Conservation (phyloP, 768 basidiomycete species). For the Suillus subluteus region DNA sequence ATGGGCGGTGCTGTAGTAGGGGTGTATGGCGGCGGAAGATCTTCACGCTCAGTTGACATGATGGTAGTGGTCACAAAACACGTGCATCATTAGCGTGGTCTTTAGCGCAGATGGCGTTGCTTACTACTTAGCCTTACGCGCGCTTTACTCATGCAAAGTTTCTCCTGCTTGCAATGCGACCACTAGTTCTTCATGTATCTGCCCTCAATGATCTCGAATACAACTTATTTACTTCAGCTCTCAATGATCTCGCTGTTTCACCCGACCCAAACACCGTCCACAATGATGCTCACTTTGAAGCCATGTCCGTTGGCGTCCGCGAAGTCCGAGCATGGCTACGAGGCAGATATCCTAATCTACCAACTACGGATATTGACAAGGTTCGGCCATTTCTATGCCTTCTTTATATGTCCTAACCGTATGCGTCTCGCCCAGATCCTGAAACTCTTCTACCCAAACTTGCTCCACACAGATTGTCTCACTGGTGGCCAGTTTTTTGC, state of each 20-base stretch:
- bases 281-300: slow-evolving; percentile 58
- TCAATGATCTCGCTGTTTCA: slow-evolving; percentile 52
- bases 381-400: slow-evolving; percentile 42
- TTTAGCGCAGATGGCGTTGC: neutral
- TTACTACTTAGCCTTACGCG: neutral
- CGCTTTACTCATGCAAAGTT: slow-evolving; percentile 1
- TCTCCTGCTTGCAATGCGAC: slow-evolving; percentile 47
- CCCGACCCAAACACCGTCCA: slow-evolving; percentile 28
- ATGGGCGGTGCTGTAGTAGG: slow-evolving; percentile 21
- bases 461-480: slow-evolving; percentile 56
- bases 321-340: slow-evolving; percentile 78
- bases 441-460: slow-evolving; percentile 60
- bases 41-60: neutral
- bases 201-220: slow-evolving; percentile 80
- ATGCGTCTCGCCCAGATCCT: slow-evolving; percentile 52
- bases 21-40: slow-evolving; percentile 17
- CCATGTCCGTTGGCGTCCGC: slow-evolving; percentile 55
- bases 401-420: slow-evolving; percentile 1
- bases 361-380: slow-evolving; percentile 56
- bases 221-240: slow-evolving; percentile 61
- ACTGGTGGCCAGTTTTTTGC: slow-evolving; percentile 80
- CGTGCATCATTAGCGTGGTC: neutral
- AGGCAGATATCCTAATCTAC: slow-evolving; percentile 64
- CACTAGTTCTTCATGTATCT: slow-evolving; percentile 70
- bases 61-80: neutral